These are phyloP conservation scores for Aspergillus arachidicola DNA, from an alignment of 2,329 filamentous ascomycete genomes.

Conservation along the genomic window DNA sequence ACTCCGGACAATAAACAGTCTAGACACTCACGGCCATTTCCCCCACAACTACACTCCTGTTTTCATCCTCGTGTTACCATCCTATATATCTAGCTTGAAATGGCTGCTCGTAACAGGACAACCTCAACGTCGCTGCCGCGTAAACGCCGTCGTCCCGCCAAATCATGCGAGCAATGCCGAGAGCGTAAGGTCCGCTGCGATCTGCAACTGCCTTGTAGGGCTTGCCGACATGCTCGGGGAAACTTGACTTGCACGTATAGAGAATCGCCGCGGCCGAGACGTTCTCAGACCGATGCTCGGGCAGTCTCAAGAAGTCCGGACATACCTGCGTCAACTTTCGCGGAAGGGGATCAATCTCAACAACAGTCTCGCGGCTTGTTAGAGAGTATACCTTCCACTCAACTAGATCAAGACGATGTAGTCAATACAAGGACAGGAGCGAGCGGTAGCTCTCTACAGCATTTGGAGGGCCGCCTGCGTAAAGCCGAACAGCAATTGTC, in stretches of 20 bases:
- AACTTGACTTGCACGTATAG: constrained; percentile 27
- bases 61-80: not conserved
- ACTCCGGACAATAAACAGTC: not conserved
- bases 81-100: not conserved
- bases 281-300: constrained; percentile 1
- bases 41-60: too few relatives aligned
- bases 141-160: constrained; percentile 31
- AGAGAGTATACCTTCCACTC: not conserved
- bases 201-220: constrained; percentile 29
- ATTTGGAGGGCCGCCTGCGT: constrained; percentile 8
- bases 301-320: not conserved
- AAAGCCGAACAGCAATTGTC: constrained; percentile 12
- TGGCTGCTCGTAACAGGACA: not conserved
- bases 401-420: not conserved
- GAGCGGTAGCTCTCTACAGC: constrained; percentile 6
- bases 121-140: not conserved
- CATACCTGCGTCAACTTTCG: not conserved
- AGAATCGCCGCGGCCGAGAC: constrained; percentile 13
- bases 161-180: constrained; percentile 33
- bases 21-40: too few relatives aligned
- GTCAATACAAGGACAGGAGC: not conserved
- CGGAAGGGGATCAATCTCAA: not conserved
- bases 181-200: constrained; percentile 35
- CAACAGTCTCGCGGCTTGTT: not conserved
- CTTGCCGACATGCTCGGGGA: constrained; percentile 26